Conservation (phyloP, 1,284 basidiomycete species). For the Stygiomarasmius scandens region DNA sequence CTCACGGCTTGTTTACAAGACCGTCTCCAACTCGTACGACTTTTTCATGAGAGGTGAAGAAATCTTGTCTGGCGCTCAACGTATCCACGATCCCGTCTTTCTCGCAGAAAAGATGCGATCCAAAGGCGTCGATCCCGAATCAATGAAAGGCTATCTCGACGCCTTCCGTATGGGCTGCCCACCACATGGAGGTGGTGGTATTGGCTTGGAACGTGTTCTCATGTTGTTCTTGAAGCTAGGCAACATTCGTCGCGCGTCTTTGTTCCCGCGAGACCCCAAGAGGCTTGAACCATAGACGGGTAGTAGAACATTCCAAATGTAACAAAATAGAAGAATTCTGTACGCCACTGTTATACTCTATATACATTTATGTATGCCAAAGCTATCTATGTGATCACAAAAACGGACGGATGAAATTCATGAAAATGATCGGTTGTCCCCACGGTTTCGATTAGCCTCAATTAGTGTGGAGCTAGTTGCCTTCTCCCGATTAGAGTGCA, state of each 20-base stretch:
- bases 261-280: conserved; percentile 96
- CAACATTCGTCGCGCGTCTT: conserved; percentile 91
- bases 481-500: not conserved
- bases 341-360: no score
- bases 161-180: conserved; percentile 94
- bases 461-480: not conserved
- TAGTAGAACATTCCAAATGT: conserved; percentile 17
- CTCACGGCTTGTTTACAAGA: conserved; percentile 40
- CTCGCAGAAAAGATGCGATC: conserved; percentile 84
- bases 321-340: conserved; percentile 18
- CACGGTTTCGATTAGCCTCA: no score
- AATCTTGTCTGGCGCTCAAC: conserved; percentile 96
- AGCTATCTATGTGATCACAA: not conserved
- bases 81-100: conserved; percentile 89
- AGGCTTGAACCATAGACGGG: conserved; percentile 65
- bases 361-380: not conserved
- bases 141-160: conserved; percentile 91
- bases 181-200: conserved; percentile 85
- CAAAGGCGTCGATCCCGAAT: conserved; percentile 82
- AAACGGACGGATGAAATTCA: not conserved
- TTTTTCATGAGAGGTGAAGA: conserved; percentile 99
- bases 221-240: conserved; percentile 95
- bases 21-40: conserved; percentile 97
- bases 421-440: not conserved
- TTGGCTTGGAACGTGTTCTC: conserved; percentile 92